Evolutionary conservation across 345 rosid species (phyloP), one percentile per base, ranked within the genome.

Genomic region (Hibiscus trionum): DNA sequence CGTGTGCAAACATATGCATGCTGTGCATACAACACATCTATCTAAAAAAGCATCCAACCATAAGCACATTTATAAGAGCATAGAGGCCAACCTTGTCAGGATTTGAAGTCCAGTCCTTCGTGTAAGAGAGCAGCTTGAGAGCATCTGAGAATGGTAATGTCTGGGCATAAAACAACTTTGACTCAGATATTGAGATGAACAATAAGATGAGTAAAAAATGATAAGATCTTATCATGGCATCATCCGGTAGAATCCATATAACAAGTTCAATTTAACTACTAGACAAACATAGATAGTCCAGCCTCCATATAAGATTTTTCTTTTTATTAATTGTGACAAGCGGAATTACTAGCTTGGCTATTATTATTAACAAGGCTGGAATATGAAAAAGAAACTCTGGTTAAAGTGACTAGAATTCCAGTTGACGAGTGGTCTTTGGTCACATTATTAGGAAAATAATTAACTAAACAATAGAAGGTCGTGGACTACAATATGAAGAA

Each of bases 51-150:
- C 17, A 60, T 52, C 70, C 59, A 69, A 72, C 70, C 50, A 61
- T 46, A 31, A 58, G 16, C 11, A 7, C 46, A 72, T 71, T 37
- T 63, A 9, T 14, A 44, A 68, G 44, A 68, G 44, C n/a, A 49
- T 35, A 63, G 52, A 62, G 62, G 56, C 79, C 67, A 58, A 83
- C 99, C 99, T 92, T 95, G 56, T 89, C 97, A 1, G 89, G 90
- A 82, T 82, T 86, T 61, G 79, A 72, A 80, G 84, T 82, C 99
- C 98, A 95, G 73, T 82, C 87, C 85, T 85, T 84, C 77, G 80
- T 65, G 80, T 88, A 92, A 61, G 88, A 83, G 21, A 95, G 79
- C 72, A 95, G 88, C 86, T 88, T 95, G 74, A 95, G 80, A 69
- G 94, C 89, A 85, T 90, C 97, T 42, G 99, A 89, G 85, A 95